These are phyloP conservation scores for Phytophthora macrochlamydospora DNA, from an alignment of 352 stramenopile genomes.

Conservation along the genomic window DNA sequence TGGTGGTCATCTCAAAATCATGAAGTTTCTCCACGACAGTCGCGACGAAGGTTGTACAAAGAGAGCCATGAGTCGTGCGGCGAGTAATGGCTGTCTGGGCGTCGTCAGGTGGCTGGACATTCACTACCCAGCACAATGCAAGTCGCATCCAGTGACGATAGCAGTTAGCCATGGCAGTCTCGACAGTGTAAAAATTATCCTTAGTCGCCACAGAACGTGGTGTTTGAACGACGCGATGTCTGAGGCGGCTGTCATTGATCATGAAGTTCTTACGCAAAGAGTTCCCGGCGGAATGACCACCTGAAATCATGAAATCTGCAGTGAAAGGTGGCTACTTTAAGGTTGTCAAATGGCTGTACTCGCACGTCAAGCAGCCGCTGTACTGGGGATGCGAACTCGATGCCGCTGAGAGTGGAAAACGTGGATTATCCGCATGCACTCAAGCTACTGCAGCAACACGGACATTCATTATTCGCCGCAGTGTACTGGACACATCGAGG, in stretches of 20 bases:
- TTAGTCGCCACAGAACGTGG: background rate
- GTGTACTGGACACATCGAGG: background rate
- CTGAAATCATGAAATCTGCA: background rate
- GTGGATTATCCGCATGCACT: background rate
- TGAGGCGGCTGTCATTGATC: background rate
- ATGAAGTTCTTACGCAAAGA: background rate
- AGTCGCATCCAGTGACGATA: background rate
- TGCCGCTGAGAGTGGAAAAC: background rate
- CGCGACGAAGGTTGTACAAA: background rate
- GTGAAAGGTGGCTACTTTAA: background rate
- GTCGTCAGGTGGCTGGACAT: background rate
- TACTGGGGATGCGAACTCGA: background rate
- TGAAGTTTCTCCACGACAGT: constrained; percentile 2
- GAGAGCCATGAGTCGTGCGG: background rate
- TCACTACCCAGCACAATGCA: background rate
- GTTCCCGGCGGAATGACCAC: background rate
- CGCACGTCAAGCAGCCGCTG: background rate
- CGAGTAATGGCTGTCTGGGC: background rate
- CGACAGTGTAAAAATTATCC: background rate
- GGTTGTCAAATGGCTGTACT: background rate
- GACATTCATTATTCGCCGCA: background rate
- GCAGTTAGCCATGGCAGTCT: background rate
- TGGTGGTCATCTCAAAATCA: background rate
- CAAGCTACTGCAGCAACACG: background rate
- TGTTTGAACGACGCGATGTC: background rate